These are phyloP conservation scores for Hamamelis virginiana DNA, from an alignment of 164 flowering plant species.

Conservation along the genomic window DNA sequence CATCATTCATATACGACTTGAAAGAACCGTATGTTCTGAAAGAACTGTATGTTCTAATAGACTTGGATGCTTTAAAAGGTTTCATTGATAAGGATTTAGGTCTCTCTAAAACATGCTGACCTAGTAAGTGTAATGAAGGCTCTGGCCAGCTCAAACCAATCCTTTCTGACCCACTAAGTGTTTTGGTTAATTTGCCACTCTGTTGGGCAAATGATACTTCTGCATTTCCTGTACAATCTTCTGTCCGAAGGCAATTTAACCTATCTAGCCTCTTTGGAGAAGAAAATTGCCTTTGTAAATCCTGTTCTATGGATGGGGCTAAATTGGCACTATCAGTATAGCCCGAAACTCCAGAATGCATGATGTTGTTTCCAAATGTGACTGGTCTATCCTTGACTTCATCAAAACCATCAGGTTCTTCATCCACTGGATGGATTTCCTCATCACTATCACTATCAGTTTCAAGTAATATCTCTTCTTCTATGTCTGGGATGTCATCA, in stretches of 20 bases:
- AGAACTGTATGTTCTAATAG: slow-evolving; percentile 58
- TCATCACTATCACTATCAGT: slow-evolving; percentile 69
- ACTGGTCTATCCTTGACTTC: slow-evolving; percentile 25
- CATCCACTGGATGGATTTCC: slow-evolving; percentile 66
- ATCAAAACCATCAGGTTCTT: slow-evolving; percentile 36
- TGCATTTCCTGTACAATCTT: slow-evolving; percentile 26
- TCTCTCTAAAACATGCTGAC: slow-evolving; percentile 56
- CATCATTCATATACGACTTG: slow-evolving; percentile 39
- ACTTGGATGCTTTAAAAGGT: slow-evolving; percentile 50
- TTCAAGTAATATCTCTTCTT: slow-evolving; percentile 58
- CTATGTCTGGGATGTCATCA: slow-evolving; percentile 64
- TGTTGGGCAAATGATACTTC: slow-evolving; percentile 24
- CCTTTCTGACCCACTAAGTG: slow-evolving; percentile 70
- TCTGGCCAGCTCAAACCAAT: slow-evolving; percentile 93
- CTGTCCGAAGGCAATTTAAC: slow-evolving; percentile 40
- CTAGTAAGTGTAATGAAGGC: slow-evolving; percentile 63
- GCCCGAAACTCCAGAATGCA: slow-evolving; percentile 18
- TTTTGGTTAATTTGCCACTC: slow-evolving; percentile 42
- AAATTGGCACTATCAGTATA: slow-evolving; percentile 18
- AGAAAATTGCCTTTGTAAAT: slow-evolving; percentile 44
- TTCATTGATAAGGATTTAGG: slow-evolving; percentile 54
- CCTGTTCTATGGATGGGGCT: slow-evolving; percentile 19
- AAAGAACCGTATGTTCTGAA: slow-evolving; percentile 54
- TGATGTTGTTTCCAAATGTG: slow-evolving; percentile 14
- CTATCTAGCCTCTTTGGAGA: slow-evolving; percentile 56